Conservation (phyloP, 176 grass and related monocot genomes). For the Musa beccarii region DNA sequence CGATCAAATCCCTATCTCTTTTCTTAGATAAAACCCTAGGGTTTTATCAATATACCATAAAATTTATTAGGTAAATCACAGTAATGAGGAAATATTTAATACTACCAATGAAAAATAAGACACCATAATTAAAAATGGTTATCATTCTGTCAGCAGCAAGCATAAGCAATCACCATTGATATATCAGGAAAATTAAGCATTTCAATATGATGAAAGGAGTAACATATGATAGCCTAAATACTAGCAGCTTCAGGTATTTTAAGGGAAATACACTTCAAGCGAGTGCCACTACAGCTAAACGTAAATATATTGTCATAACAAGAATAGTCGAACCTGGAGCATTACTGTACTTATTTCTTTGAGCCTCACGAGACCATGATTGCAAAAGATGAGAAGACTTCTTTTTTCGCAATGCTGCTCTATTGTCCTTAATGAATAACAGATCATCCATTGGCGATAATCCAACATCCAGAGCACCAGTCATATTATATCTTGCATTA, state of each 20-base stretch:
- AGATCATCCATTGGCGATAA: slow-evolving; percentile 45
- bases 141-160: too few species aligned
- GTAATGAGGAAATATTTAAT: too few species aligned
- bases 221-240: background rate
- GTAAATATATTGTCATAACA: background rate
- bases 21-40: too few species aligned
- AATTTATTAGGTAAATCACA: too few species aligned
- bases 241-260: background rate
- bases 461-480: slow-evolving; percentile 24
- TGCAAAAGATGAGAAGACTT: slow-evolving; percentile 55
- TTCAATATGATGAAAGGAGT: background rate
- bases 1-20: too few species aligned
- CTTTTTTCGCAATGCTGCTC: slow-evolving; percentile 27
- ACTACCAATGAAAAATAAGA: too few species aligned
- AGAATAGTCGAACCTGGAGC: slow-evolving; percentile 31
- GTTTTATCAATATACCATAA: too few species aligned
- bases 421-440: slow-evolving; percentile 47
- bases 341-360: slow-evolving; percentile 37
- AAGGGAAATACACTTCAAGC: background rate
- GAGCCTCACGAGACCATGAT: slow-evolving; percentile 56
- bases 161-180: too few species aligned
- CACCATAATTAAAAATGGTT: too few species aligned
- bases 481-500: slow-evolving; percentile 11
- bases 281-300: too few species aligned
- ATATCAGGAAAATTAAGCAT: background rate